These are phyloP conservation scores for Nicotiana tomentosiformis DNA, from an alignment of 257 asterid genomes.

Conservation along the genomic window DNA sequence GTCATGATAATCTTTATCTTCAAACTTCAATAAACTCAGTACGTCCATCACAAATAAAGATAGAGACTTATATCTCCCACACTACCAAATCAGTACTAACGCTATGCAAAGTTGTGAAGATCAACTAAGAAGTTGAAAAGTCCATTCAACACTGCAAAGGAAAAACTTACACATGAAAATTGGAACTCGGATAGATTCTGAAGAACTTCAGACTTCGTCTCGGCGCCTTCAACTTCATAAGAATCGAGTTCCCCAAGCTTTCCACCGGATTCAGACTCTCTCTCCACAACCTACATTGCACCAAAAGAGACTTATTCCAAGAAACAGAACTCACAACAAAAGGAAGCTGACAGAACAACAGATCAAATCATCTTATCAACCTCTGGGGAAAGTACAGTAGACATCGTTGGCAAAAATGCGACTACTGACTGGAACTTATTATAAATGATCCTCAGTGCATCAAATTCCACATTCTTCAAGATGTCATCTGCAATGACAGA, in stretches of 20 bases:
- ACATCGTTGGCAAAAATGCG: slow-evolving; percentile 58
- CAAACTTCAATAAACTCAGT: background rate
- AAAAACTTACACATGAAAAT: slow-evolving; percentile 67
- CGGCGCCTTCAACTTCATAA: slow-evolving; percentile 92
- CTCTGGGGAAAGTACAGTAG: slow-evolving; percentile 94
- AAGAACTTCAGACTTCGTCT: slow-evolving; percentile 85
- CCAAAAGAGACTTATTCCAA: slow-evolving; percentile 4
- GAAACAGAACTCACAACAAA: background rate
- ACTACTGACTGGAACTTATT: slow-evolving; percentile 93
- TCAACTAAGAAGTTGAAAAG: background rate
- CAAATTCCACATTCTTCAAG: slow-evolving; percentile 83
- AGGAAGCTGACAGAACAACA: background rate
- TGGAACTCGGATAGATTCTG: slow-evolving; percentile 91
- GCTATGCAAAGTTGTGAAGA: background rate
- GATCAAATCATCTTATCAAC: slow-evolving; percentile 25
- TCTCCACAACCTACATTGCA: slow-evolving; percentile 56
- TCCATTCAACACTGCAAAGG: background rate
- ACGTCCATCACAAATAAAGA: background rate
- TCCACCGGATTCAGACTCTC: slow-evolving; percentile 92
- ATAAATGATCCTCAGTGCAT: slow-evolving; percentile 73
- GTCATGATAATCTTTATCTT: background rate
- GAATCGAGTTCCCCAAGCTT: slow-evolving; percentile 78
- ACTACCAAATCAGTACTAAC: background rate
- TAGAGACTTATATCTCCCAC: background rate
- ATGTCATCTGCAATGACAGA: slow-evolving; percentile 95